Conservation (phyloP, 1,284 basidiomycete species). For the Microbotryomycetes sp. region DNA sequence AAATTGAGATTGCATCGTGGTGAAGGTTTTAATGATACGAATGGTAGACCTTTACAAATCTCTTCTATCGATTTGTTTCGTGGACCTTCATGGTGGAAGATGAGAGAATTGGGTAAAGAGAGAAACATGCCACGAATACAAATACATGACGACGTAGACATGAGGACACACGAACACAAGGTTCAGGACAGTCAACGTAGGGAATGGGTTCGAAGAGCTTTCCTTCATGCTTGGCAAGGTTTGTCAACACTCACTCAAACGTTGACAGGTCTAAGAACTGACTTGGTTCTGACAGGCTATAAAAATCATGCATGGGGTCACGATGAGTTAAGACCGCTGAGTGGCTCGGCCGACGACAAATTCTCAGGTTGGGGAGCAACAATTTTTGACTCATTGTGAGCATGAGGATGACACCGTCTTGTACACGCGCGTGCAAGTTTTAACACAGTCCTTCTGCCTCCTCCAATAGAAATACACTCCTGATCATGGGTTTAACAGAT, state of each 20-base stretch:
- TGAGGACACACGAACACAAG: background rate
- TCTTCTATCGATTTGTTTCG: background rate
- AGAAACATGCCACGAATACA: conserved; percentile 13
- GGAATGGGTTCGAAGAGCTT: conserved; percentile 50
- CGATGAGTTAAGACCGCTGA: conserved; percentile 55
- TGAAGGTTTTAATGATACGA: conserved; percentile 1
- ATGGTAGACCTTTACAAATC: background rate
- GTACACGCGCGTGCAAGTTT: conserved; percentile 49
- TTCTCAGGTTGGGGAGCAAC: conserved; percentile 79
- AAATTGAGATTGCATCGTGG: background rate
- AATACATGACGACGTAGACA: background rate
- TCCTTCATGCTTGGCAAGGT: conserved; percentile 49
- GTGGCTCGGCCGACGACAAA: conserved; percentile 39
- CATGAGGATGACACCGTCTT: no score
- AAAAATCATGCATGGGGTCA: conserved; percentile 52
- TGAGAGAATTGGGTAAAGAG: conserved; percentile 1
- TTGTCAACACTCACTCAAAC: background rate
- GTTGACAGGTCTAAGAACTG: conserved; percentile 45
- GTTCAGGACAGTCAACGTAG: conserved; percentile 10
- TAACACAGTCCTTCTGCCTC: conserved; percentile 52
- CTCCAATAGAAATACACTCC: conserved; percentile 60
- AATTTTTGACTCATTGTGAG: conserved; percentile 49
- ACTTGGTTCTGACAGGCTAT: conserved; percentile 44
- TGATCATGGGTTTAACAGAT: conserved; percentile 72
- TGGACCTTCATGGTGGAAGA: background rate